Evolutionary conservation across 2,329 filamentous ascomycete species (phyloP).

Genomic region (Cladosporium phlei): DNA sequence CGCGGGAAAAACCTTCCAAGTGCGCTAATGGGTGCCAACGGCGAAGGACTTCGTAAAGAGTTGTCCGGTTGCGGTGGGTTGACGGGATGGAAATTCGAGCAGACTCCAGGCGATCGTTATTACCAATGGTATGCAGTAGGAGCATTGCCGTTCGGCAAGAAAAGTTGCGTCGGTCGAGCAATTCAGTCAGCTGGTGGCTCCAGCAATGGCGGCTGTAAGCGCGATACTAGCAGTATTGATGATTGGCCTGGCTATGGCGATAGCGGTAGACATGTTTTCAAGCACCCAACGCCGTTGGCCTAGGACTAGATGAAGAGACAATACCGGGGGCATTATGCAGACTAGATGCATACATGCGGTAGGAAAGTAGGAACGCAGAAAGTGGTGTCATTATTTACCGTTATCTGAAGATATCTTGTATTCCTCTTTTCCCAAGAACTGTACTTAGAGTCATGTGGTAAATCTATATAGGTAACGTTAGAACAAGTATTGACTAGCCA

Average conservation of each 20-base stretch:
- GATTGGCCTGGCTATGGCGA: slow-evolving; percentile 9
- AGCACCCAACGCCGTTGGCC: too few relatives aligned
- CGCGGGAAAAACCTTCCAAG: slow-evolving; percentile 13
- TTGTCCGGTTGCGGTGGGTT: slow-evolving; percentile 1
- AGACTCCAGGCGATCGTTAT: slow-evolving; percentile 2
- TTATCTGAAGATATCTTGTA: too few relatives aligned
- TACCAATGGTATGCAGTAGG: slow-evolving; percentile 8
- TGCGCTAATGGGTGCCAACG: slow-evolving; percentile 1
- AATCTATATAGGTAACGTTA: too few relatives aligned
- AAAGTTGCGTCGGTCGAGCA: slow-evolving; percentile 4
- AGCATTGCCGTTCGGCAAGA: slow-evolving; percentile 1
- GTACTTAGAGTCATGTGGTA: too few relatives aligned
- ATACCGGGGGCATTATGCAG: too few relatives aligned
- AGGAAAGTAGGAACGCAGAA: too few relatives aligned
- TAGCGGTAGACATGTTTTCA: slow-evolving; percentile 3
- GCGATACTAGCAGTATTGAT: neutral
- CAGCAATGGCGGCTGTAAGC: neutral
- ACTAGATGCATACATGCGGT: too few relatives aligned
- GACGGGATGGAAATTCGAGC: slow-evolving; percentile 3
- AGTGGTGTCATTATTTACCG: too few relatives aligned
- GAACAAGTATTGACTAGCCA: too few relatives aligned
- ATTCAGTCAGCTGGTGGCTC: neutral
- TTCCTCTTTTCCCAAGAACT: too few relatives aligned
- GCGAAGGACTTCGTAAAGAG: slow-evolving; percentile 3
- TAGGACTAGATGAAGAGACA: too few relatives aligned